Evolutionary conservation across 768 basidiomycete species (phyloP), one percentile per base, ranked within the genome.

Genomic region (Kwoniella shandongensis): DNA sequence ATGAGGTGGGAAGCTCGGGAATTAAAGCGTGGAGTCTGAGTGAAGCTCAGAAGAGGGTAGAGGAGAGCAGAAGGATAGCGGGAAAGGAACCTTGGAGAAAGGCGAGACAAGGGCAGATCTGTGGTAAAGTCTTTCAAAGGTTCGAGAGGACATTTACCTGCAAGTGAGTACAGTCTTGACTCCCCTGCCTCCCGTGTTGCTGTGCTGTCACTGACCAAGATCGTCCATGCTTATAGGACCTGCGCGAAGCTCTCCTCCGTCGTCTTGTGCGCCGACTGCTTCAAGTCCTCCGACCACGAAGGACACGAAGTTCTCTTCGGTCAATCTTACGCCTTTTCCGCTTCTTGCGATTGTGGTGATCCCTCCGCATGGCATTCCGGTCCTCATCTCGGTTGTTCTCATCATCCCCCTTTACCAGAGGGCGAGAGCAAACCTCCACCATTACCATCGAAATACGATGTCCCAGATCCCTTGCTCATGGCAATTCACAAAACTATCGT

Each of bases 331-430:
- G 88, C 91, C 6, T 74, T 74, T 17, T 63, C 75, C 17, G 89
- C 91, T 4, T 92, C 89, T 65, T 99, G 96, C 72, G 92, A 97
- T 76, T 97, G 94, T 67, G 91, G 91, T 15, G 93, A 97, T 69
- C 80, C 82, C 22, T 88, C 94, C 69, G 89, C 90, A 1, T 98
- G 92, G 91, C 82, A 85, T 30, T 18, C 51, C n/a, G 26, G 15
- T 8, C 40, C 42, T 23, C 67, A 72, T 4, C 81, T 88, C 15
- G 75, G 80, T 12, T 93, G 91, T 73, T 85, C 86, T 0, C 83
- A 83, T 69, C 90, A 94, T 69, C 89, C 90, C 12, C 81, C 85
- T 51, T 49, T 66, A 15, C 72, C 67, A 26, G 44, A n/a, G 17
- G 47, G 48, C 47, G 50, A 58, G 26, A 54, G 57, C 23, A 70